Conservation (phyloP, 2,329 filamentous ascomycete genomes). For the Beauveria caledonica region DNA sequence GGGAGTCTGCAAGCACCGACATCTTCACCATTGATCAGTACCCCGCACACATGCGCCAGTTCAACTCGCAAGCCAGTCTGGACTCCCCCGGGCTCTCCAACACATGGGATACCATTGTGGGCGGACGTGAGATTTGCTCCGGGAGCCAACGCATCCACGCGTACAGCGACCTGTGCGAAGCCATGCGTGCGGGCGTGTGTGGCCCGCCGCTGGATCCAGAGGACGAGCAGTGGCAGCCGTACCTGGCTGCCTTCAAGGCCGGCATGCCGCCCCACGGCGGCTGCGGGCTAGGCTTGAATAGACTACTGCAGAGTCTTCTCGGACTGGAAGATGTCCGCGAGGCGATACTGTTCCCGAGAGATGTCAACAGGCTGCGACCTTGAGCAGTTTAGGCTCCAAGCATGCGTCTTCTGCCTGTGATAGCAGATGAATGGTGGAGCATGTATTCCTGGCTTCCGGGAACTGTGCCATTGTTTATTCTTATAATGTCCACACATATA, state of each 20-base stretch:
- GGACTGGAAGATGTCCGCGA: not conserved
- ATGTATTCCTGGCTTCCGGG: not conserved
- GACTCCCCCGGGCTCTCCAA: not conserved
- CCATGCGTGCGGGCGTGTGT: not conserved
- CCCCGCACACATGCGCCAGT: not conserved
- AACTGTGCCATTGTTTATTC: not conserved
- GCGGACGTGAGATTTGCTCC: slow-evolving; percentile 1
- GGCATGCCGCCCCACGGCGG: slow-evolving; percentile 2
- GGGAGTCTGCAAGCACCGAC: not conserved
- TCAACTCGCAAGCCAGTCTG: not conserved
- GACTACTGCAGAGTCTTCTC: not conserved
- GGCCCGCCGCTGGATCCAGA: not conserved
- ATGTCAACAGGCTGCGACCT: not conserved
- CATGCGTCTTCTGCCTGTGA: not conserved
- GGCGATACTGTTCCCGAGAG: not conserved
- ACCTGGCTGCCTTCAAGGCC: not conserved
- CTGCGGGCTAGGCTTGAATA: not conserved
- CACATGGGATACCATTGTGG: not conserved
- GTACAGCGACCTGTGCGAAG: not conserved
- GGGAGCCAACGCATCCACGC: not conserved
- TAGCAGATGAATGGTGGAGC: not conserved
- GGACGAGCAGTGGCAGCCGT: slow-evolving; percentile 2
- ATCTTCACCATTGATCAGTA: slow-evolving; percentile 1
- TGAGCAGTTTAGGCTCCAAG: not conserved
- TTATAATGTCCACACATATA: not conserved